These are phyloP conservation scores for Mucor circinelloides DNA, from an alignment of 371 early-diverging fungal genomes.

Conservation along the genomic window DNA sequence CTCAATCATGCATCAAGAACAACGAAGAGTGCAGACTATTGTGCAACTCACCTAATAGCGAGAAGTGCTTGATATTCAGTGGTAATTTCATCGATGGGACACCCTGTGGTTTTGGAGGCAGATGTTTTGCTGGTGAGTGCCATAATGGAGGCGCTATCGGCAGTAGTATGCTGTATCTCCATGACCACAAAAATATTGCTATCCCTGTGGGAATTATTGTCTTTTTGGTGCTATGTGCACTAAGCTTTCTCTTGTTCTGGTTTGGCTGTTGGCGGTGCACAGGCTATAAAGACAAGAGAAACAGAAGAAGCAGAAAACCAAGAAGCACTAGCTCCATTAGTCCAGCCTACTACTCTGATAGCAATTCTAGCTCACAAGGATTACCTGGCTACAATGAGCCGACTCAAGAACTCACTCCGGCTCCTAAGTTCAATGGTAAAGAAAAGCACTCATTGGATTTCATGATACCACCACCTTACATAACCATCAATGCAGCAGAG, in stretches of 20 bases:
- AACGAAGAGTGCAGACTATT: conserved; percentile 65
- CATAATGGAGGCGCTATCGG: background rate
- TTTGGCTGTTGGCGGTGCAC: conserved; percentile 33
- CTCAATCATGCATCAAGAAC: conserved; percentile 49
- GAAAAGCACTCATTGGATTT: background rate
- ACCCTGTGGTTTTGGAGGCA: conserved; percentile 78
- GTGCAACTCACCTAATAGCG: conserved; percentile 62
- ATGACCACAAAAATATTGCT: conserved; percentile 45
- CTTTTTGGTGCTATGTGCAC: conserved; percentile 48
- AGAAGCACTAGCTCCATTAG: background rate
- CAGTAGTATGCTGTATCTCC: conserved; percentile 30
- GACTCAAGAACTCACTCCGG: background rate
- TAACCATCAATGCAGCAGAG: background rate
- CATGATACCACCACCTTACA: background rate
- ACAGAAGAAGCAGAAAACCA: background rate
- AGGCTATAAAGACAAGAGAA: conserved; percentile 12
- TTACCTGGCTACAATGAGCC: background rate
- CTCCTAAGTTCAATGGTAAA: background rate
- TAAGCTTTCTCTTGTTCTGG: conserved; percentile 54
- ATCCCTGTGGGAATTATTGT: conserved; percentile 57
- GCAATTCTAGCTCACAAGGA: background rate
- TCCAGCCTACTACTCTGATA: background rate
- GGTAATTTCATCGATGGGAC: conserved; percentile 90
- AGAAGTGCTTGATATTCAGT: conserved; percentile 69
- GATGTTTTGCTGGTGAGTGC: conserved; percentile 57